Percentiles rank a stretch among this genome's conserved stretches.
These are phyloP conservation scores for Fusarium burgessii DNA, from an alignment of 2,329 filamentous ascomycete species.

Conservation along the genomic window DNA sequence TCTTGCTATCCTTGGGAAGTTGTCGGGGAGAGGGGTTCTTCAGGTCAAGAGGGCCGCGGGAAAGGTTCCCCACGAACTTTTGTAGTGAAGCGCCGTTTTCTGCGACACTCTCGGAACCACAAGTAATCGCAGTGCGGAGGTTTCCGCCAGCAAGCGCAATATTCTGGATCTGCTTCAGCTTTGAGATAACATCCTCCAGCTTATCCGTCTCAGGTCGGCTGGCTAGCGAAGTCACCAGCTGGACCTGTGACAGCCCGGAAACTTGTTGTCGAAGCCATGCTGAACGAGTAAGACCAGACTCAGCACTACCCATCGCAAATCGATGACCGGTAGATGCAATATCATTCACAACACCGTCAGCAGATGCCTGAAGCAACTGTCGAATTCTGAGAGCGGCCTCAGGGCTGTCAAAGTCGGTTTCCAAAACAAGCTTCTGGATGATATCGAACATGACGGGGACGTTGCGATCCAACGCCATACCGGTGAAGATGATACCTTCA, in stretches of 20 bases:
- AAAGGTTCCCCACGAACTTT: conserved; percentile 70
- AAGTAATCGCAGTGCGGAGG: conserved; percentile 86
- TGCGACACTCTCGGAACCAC: conserved; percentile 77
- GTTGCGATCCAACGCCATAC: conserved; percentile 90
- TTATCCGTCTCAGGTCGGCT: conserved; percentile 76
- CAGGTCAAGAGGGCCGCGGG: conserved; percentile 55
- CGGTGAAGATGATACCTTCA: conserved; percentile 86
- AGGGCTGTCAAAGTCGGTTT: conserved; percentile 89
- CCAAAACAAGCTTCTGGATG: conserved; percentile 80
- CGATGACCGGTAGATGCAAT: conserved; percentile 92
- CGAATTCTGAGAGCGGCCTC: conserved; percentile 85
- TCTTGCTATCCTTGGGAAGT: conserved; percentile 70
- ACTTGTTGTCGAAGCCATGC: conserved; percentile 84
- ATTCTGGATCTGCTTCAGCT: conserved; percentile 86
- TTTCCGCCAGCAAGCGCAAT: conserved; percentile 77
- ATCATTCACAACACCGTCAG: conserved; percentile 90
- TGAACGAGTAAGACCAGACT: conserved; percentile 79
- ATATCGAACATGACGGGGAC: conserved; percentile 92
- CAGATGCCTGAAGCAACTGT: conserved; percentile 86
- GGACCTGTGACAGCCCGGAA: conserved; percentile 90
- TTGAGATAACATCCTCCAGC: conserved; percentile 79
- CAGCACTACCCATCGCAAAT: conserved; percentile 86
- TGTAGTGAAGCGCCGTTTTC: conserved; percentile 78
- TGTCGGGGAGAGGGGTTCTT: conserved; percentile 47
- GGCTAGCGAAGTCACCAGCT: conserved; percentile 83